Conservation (phyloP, 83 land plant genomes). For the Picea abies region DNA sequence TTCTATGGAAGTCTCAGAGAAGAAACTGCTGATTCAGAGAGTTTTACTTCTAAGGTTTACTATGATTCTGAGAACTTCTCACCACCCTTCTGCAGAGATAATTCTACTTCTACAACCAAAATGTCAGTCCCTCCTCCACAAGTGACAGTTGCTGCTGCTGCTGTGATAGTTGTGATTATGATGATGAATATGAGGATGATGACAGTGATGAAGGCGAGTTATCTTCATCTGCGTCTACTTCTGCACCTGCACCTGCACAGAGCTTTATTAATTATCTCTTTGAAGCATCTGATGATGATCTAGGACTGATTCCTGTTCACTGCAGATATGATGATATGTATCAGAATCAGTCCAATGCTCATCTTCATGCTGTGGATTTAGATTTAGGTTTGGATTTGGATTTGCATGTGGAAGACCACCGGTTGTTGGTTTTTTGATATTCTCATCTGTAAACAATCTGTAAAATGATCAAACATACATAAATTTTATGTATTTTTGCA, state of each 20-base stretch:
- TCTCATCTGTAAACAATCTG: neutral
- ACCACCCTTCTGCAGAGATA: too few relatives aligned
- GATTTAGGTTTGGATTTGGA: constrained; percentile 15
- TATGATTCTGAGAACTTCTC: too few relatives aligned
- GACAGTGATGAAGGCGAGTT: neutral
- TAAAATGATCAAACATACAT: too few relatives aligned
- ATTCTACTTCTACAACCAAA: neutral
- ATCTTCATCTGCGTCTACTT: constrained; percentile 10
- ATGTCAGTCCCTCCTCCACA: neutral
- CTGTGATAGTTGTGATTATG: constrained; percentile 10
- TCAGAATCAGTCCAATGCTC: constrained; percentile 4
- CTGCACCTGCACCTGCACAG: constrained; percentile 9
- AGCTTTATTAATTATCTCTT: too few relatives aligned
- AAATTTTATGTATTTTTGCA: too few relatives aligned
- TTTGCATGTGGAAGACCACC: neutral
- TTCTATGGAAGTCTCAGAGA: too few relatives aligned
- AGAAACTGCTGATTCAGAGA: too few relatives aligned
- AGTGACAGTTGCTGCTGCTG: constrained; percentile 14
- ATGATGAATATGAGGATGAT: constrained; percentile 2
- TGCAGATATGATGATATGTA: neutral
- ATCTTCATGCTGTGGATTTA: neutral
- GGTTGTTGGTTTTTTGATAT: neutral
- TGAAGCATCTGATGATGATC: constrained; percentile 15
- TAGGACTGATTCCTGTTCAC: neutral
- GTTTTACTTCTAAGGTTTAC: too few relatives aligned